Conservation (phyloP, 2,329 filamentous ascomycete genomes). For the Raffaelea arxii region DNA sequence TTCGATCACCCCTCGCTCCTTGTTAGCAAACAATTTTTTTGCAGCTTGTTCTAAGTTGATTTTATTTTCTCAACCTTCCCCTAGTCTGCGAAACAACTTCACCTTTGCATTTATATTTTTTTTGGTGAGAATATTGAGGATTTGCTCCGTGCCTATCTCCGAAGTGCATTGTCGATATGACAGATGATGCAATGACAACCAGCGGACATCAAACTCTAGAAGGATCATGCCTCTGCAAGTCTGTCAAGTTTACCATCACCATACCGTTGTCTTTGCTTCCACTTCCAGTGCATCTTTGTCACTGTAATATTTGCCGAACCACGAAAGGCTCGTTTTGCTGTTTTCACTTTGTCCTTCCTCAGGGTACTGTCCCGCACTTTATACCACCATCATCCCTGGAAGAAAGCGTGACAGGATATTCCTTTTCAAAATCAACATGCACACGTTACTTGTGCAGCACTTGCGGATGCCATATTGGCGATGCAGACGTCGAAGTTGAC, state of each 20-base stretch:
- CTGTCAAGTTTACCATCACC: background rate
- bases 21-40: background rate
- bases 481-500: background rate
- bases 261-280: background rate
- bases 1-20: conserved; percentile 6
- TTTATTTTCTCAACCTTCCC: too few species aligned
- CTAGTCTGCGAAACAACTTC: too few species aligned
- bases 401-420: background rate
- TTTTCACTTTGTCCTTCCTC: background rate
- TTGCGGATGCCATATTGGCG: background rate
- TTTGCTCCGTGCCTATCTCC: too few species aligned
- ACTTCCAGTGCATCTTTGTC: background rate
- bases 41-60: too few species aligned
- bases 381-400: background rate
- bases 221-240: background rate
- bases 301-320: background rate
- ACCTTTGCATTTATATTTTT: too few species aligned
- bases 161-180: too few species aligned
- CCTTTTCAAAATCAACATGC: background rate
- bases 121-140: too few species aligned
- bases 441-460: background rate
- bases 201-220: too few species aligned
- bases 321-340: background rate
- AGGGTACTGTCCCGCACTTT: background rate
- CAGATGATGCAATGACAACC: too few species aligned